Percentiles rank a stretch among this genome's conserved stretches.
Conservation (phyloP, 2,329 filamentous ascomycete genomes). For the Tolypocladium inflatum region DNA sequence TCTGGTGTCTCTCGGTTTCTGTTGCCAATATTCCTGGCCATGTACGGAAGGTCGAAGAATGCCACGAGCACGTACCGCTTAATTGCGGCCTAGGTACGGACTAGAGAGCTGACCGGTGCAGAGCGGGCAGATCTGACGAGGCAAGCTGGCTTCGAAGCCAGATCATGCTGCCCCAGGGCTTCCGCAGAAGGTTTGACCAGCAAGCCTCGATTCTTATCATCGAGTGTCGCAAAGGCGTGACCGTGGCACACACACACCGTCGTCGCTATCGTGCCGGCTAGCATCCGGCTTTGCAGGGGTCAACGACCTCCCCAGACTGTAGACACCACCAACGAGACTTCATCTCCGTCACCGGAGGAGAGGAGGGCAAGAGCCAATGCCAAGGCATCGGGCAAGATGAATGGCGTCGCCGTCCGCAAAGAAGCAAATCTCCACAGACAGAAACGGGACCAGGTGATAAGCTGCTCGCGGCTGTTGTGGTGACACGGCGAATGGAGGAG, state of each 20-base stretch:
- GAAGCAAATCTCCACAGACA: background rate
- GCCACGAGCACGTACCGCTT: background rate
- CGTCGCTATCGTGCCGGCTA: background rate
- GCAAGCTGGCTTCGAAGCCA: background rate
- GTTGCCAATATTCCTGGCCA: background rate
- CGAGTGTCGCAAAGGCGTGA: background rate
- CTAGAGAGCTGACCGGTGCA: background rate
- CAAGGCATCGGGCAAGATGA: background rate
- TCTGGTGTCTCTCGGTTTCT: background rate
- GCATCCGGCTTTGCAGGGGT: background rate
- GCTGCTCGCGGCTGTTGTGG: background rate
- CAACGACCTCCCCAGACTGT: background rate
- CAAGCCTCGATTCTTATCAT: background rate
- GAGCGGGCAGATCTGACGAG: background rate
- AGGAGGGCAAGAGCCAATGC: background rate
- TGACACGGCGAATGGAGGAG: background rate
- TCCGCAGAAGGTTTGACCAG: background rate
- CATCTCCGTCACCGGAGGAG: background rate
- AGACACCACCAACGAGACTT: background rate
- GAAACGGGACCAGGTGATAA: background rate
- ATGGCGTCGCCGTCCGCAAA: background rate
- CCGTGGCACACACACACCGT: background rate
- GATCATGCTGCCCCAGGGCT: background rate
- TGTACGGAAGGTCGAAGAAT: background rate
- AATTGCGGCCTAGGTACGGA: background rate